Base-by-base conservation (phyloP, 257 asterid species). In the Leptodermis oblonga region DNA sequence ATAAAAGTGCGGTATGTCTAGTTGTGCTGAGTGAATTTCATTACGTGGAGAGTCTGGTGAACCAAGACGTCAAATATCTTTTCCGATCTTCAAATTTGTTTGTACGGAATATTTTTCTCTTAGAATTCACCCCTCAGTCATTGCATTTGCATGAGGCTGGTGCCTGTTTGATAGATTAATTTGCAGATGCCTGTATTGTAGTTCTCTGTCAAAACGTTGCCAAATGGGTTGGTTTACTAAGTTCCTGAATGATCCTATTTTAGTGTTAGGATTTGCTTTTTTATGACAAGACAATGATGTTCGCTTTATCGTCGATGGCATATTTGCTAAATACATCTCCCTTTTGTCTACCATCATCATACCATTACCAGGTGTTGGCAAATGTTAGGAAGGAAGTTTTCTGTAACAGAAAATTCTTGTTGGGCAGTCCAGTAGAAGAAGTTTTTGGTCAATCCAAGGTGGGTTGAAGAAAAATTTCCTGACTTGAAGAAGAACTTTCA, bases 381-480 rank as follows among this genome's bases (percentile, higher is more conserved):
- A 71, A 74, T 20, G 87, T 86, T 48, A 80, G 84, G 39, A 82
- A 74, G 73, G 95, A 92, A 70, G 64, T 87, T 33, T 58, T 67
- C 83, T 3, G 90, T 92, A 67, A 92, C 92, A 7, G 86, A 84
- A 26, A 86, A 88, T 74, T 85, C 96, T 4, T 85, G 75, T 25
- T 82, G 86, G 92, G 95, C 96, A 3, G 53, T 79, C 52, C 68
- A 23, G 53, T 80, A 87, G 70, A 72, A 82, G 42, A 92, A 83
- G 53, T 83, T 79, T 76, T 74, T 92, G 76, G 96, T 89, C 37
- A 80, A 82, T 72, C 95, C 92, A 0, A 71, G 78, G 58, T 89
- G 96, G 97, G 80, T 91, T 0, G 97, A 91, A 83, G 87, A 85
- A 26, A 78, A 83, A 31, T 89, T 82, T 74, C 82, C 86, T 1